Percentiles rank a stretch among this genome's conserved stretches.
These are phyloP conservation scores for Cordyceps militaris DNA, from an alignment of 2,329 filamentous ascomycete species.

Conservation along the genomic window DNA sequence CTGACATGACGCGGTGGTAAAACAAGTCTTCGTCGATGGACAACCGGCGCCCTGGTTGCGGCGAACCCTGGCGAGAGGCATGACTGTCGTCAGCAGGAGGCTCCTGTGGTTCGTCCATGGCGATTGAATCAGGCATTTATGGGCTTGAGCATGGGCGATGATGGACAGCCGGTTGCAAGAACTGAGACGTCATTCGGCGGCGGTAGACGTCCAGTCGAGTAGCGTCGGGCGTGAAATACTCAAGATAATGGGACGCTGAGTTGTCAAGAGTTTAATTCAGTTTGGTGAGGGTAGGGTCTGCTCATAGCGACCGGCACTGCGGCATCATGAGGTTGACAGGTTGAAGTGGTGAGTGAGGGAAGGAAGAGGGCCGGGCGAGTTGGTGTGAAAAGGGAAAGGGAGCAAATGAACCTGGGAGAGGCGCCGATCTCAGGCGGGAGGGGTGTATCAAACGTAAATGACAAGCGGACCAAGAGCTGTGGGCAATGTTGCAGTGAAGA, in stretches of 20 bases:
- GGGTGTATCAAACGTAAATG: slow-evolving; percentile 5
- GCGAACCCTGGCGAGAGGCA: slow-evolving; percentile 20
- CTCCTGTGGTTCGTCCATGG: slow-evolving; percentile 29
- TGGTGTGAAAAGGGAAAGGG: not conserved
- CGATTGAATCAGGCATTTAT: slow-evolving; percentile 20
- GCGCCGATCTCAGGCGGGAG: slow-evolving; percentile 12
- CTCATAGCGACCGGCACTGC: slow-evolving; percentile 32
- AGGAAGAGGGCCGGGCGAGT: slow-evolving; percentile 1
- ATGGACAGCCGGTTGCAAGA: slow-evolving; percentile 2
- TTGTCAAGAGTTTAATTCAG: slow-evolving; percentile 26
- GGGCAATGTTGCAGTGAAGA: slow-evolving; percentile 18
- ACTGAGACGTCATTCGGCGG: slow-evolving; percentile 3
- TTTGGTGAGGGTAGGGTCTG: slow-evolving; percentile 23
- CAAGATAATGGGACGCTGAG: not conserved
- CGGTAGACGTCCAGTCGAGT: not conserved
- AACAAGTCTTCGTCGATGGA: slow-evolving; percentile 50
- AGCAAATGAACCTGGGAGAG: slow-evolving; percentile 13
- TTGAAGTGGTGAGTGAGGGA: slow-evolving; percentile 2
- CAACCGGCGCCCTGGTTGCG: slow-evolving; percentile 38
- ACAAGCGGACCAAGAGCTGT: slow-evolving; percentile 11
- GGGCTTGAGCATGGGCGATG: slow-evolving; percentile 13
- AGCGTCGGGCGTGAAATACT: not conserved
- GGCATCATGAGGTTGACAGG: slow-evolving; percentile 23
- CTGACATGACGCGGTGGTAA: slow-evolving; percentile 46
- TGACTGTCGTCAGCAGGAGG: slow-evolving; percentile 28